phyloP scores from a whole-genome alignment of 257 asterid genomes.

The Jaltomata sinuosa region DNA sequence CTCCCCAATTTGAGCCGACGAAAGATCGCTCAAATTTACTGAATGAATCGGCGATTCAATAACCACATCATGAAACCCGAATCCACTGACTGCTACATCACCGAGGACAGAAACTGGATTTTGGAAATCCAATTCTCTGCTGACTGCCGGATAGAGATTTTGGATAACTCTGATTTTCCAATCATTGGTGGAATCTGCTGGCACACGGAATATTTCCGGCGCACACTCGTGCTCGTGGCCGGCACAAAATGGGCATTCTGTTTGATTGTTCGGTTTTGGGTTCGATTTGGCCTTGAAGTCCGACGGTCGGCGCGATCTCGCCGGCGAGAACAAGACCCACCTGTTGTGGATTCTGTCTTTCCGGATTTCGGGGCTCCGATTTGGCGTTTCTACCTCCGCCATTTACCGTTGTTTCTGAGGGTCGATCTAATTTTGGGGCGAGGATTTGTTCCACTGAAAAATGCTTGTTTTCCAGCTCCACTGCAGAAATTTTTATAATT shows the following conservation, averaged over 20 bases:
- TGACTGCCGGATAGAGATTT: constrained; percentile 83
- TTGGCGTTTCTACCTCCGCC: constrained; percentile 13
- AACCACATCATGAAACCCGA: constrained; percentile 94
- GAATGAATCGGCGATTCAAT: constrained; percentile 83
- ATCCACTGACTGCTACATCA: constrained; percentile 41
- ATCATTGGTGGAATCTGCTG: constrained; percentile 42
- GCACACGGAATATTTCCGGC: constrained; percentile 83
- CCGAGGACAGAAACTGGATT: constrained; percentile 5
- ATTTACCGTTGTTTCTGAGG: neutral
- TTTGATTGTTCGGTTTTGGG: constrained; percentile 16
- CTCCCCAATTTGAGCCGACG: constrained; percentile 43
- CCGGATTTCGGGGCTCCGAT: constrained; percentile 66
- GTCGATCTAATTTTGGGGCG: neutral
- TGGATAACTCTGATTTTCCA: constrained; percentile 84
- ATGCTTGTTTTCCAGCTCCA: neutral
- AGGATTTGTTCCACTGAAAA: neutral
- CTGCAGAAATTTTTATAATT: too few relatives aligned
- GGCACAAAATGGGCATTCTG: constrained; percentile 72
- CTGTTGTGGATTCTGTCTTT: constrained; percentile 65
- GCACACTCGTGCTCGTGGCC: constrained; percentile 95
- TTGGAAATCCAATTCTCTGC: constrained; percentile 36
- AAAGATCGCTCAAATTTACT: constrained; percentile 54
- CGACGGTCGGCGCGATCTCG: constrained; percentile 86
- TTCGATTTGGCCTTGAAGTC: constrained; percentile 70
- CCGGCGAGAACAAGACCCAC: constrained; percentile 91